phyloP scores from a whole-genome alignment of 305 asterid genomes.

The Fraxinus greggii region DNA sequence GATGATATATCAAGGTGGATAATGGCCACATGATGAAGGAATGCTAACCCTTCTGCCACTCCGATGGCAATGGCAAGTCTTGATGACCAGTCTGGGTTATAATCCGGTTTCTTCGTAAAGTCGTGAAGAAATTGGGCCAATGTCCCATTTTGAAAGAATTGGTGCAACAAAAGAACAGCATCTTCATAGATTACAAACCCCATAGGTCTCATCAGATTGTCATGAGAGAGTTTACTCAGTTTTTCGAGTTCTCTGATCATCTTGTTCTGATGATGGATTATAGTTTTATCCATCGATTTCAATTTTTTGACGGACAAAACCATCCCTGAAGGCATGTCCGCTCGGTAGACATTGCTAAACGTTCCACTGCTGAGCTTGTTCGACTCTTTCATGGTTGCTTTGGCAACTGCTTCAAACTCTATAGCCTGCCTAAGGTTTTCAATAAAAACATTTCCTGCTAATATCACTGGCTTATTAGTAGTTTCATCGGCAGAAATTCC shows the following conservation, averaged over 20 bases:
- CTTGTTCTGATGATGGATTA: constrained; percentile 67
- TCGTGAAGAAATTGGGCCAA: constrained; percentile 73
- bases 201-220: constrained; percentile 72
- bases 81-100: constrained; percentile 75
- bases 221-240: constrained; percentile 77
- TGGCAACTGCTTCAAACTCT: constrained; percentile 78
- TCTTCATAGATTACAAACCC: constrained; percentile 88
- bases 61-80: constrained; percentile 87
- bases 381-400: constrained; percentile 72
- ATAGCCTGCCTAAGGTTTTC: constrained; percentile 84
- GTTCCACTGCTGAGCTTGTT: constrained; percentile 71
- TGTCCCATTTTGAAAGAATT: constrained; percentile 59
- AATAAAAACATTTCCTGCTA: constrained; percentile 74
- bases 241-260: constrained; percentile 92
- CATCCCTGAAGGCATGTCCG: constrained; percentile 97
- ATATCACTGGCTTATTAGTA: constrained; percentile 51
- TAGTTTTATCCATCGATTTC: constrained; percentile 70
- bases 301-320: constrained; percentile 66
- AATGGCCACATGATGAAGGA: constrained; percentile 80
- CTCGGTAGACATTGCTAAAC: constrained; percentile 78
- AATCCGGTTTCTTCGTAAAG: constrained; percentile 38
- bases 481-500: constrained; percentile 40
- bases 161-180: constrained; percentile 65
- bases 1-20: constrained; percentile 94
- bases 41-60: constrained; percentile 89